Base-by-base conservation (phyloP, 345 rosid species). In the Hypericum perforatum region DNA sequence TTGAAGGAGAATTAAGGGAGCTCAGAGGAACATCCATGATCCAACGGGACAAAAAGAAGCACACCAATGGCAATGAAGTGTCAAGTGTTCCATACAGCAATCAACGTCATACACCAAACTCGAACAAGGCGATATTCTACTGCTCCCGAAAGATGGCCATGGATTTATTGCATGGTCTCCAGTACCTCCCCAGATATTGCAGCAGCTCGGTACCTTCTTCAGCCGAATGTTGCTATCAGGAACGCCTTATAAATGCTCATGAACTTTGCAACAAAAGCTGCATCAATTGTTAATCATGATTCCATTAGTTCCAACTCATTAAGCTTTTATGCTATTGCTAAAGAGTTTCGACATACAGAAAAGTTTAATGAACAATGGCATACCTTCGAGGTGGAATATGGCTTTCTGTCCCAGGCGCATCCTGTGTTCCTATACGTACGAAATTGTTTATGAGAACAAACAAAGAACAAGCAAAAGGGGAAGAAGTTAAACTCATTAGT, bases 311-410 rank as follows among this genome's bases (percentile, higher is more conserved):
- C 46, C 0, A 43, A 10, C 46, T 0, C 2, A 12, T 29, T 12
- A 12, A 45, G 15, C 5, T 3, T 9, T 2, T 9, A 12, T 22
- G 15, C 15, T n/a, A 5, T n/a, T 6, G 12, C 15, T 11, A 7
- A 3, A 9, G 6, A 9, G 7, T 8, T 45, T 12, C 11, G 6
- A 45, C 7, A 8, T 12, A 45, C 10, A 51, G 12, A 43, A 48
- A 1, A 55, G 8, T 44, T 56, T 58, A 16, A 43, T 45, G 47
- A 41, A 63, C 61, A 5, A 45, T 43, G n/a, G n/a, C n/a, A n/a
- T 83, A 89, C 95, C 95, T 82, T 90, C 95, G 16, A 86, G 78
- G 70, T 86, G 97, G 71, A 86, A 86, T 67, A 90, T 90, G 67
- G 94, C 89, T 68, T 90, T 90, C 61, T 90, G 91, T 61, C 94